A percentile compares a stretch with the other conserved stretches of the same genome.
Evolutionary conservation across 768 basidiomycete species (phyloP).

Genomic region (Xerocomellus dryophilus): DNA sequence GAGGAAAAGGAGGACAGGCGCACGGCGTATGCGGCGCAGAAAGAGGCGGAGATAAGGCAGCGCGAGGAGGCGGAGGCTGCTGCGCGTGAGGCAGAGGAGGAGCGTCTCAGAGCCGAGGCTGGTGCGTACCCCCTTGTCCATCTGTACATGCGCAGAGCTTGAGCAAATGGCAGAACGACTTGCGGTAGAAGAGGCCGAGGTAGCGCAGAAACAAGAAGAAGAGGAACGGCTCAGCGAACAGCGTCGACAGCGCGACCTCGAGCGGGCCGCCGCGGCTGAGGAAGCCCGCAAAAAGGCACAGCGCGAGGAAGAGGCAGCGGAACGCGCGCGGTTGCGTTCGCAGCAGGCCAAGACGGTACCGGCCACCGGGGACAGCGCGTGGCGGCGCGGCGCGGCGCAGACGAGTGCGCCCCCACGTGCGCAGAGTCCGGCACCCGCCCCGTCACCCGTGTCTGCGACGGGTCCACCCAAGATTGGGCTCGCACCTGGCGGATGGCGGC

Average conservation of each 20-base stretch:
- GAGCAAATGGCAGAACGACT: conserved; percentile 38
- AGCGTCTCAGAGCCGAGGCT: conserved; percentile 44
- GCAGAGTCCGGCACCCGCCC: conserved; percentile 57
- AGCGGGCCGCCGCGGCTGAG: conserved; percentile 51
- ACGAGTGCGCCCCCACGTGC: conserved; percentile 42
- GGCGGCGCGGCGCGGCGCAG: conserved; percentile 23
- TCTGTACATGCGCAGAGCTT: conserved; percentile 2
- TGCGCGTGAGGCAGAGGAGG: conserved; percentile 35
- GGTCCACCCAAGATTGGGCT: conserved; percentile 37
- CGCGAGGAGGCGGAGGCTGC: conserved; percentile 27
- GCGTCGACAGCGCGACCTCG: conserved; percentile 52
- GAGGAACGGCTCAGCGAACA: conserved; percentile 53
- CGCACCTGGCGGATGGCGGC: conserved; percentile 52
- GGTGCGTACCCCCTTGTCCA: conserved; percentile 39
- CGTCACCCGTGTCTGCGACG: conserved; percentile 28
- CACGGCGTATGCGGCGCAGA: conserved; percentile 58
- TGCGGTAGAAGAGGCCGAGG: conserved; percentile 58
- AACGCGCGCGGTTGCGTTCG: conserved; percentile 38
- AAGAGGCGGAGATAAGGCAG: conserved; percentile 40
- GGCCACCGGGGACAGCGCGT: conserved; percentile 19
- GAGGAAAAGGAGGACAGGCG: conserved; percentile 80
- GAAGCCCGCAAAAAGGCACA: conserved; percentile 56
- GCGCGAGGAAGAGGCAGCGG: conserved; percentile 70
- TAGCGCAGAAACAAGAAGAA: conserved; percentile 53
- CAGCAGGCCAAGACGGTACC: conserved; percentile 25